A percentile compares a stretch with the other conserved stretches of the same genome.
Evolutionary conservation across 495 filamentous ascomycete genomes (phyloP).

Genomic region (Tirmania nivea): DNA sequence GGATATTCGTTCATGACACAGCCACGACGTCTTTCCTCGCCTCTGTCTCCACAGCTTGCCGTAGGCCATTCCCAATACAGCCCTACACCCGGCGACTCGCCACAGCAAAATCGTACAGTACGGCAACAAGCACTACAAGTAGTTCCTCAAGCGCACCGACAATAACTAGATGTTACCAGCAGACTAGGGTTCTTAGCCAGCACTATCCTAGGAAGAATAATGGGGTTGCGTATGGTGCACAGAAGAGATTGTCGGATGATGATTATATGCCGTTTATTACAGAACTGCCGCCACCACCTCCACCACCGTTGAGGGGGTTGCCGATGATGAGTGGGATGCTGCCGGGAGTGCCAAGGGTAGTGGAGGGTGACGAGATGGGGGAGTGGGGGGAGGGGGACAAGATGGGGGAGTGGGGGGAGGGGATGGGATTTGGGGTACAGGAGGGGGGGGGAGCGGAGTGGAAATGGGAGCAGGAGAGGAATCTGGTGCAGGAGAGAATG

Average conservation of each 20-base stretch:
- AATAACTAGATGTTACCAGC: constrained; percentile 1
- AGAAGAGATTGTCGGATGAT: constrained; percentile 7
- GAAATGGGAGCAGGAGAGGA: no score
- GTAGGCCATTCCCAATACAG: background rate
- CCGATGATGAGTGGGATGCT: no score
- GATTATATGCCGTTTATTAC: constrained; percentile 17
- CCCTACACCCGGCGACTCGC: background rate
- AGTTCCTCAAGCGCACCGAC: background rate
- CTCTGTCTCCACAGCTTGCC: background rate
- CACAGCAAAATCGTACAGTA: background rate
- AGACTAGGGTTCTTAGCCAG: background rate
- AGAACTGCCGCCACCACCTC: constrained; percentile 4
- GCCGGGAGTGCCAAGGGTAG: background rate
- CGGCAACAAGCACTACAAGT: background rate
- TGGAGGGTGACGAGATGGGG: background rate
- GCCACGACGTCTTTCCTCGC: background rate
- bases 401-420: background rate
- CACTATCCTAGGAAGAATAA: background rate
- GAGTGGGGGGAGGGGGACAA: background rate
- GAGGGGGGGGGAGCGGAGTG: no score
- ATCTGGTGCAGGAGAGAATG: no score
- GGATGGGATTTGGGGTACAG: no score
- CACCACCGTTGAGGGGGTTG: background rate
- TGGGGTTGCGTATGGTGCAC: background rate
- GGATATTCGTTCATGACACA: constrained; percentile 7